phyloP scores from a whole-genome alignment of 257 asterid species.

The Solanum habrochaites region DNA sequence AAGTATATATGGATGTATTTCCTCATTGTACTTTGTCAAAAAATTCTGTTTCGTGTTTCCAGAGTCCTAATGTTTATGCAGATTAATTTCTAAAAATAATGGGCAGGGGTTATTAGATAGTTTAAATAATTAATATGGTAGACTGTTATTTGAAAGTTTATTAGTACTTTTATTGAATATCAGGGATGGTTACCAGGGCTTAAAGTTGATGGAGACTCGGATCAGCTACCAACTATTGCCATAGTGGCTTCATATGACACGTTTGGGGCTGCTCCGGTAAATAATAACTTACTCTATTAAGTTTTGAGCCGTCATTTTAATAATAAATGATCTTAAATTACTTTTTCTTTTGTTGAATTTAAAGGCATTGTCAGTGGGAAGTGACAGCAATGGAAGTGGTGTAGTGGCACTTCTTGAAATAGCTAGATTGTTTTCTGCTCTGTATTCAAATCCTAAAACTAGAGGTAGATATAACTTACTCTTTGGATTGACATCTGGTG shows the following conservation, averaged over 20 bases:
- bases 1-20: not conserved
- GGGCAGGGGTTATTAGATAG: not conserved
- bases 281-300: not conserved
- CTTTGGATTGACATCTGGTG: slow-evolving; percentile 90
- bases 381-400: slow-evolving; percentile 96
- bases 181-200: slow-evolving; percentile 99
- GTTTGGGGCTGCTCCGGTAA: slow-evolving; percentile 96
- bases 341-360: not conserved
- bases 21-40: not conserved
- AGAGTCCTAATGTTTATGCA: not conserved
- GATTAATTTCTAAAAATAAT: not conserved
- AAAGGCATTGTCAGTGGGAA: slow-evolving; percentile 81
- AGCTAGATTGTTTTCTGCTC: slow-evolving; percentile 77
- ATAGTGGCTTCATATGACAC: slow-evolving; percentile 98
- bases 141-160: not conserved
- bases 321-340: not conserved
- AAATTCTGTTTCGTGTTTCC: not conserved
- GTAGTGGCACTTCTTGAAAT: slow-evolving; percentile 85
- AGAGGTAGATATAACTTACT: slow-evolving; percentile 82
- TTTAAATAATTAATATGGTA: not conserved
- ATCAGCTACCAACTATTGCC: slow-evolving; percentile 89
- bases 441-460: slow-evolving; percentile 80
- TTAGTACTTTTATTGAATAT: not conserved
- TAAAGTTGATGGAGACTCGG: slow-evolving; percentile 65
- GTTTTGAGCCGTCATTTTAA: not conserved